Evolutionary conservation across 495 filamentous ascomycete genomes (phyloP).

Genomic region (Aspergillus cavernicola): DNA sequence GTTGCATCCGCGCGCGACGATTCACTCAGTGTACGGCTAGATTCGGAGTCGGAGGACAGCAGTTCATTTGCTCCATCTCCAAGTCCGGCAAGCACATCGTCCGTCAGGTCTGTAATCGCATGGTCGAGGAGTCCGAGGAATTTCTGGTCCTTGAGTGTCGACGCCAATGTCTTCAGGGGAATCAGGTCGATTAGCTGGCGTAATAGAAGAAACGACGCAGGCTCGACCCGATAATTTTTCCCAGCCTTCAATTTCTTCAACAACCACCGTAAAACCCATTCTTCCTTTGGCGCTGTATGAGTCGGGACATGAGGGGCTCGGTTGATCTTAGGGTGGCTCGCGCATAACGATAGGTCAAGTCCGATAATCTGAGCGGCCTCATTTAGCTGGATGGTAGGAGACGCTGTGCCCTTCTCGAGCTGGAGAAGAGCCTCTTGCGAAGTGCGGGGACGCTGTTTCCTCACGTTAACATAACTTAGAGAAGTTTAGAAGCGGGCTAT

Average conservation of each 20-base stretch:
- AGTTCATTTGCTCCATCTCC: slow-evolving; percentile 23
- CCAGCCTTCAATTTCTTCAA: slow-evolving; percentile 54
- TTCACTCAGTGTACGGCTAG: slow-evolving; percentile 39
- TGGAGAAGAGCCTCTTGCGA: slow-evolving; percentile 49
- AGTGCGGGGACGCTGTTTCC: slow-evolving; percentile 35
- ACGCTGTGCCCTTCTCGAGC: slow-evolving; percentile 47
- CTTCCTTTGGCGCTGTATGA: slow-evolving; percentile 48
- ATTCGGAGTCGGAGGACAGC: slow-evolving; percentile 31
- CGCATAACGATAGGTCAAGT: slow-evolving; percentile 38
- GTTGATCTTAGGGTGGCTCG: slow-evolving; percentile 32
- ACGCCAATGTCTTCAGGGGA: slow-evolving; percentile 42
- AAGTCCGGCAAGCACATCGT: slow-evolving; percentile 31
- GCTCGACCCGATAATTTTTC: slow-evolving; percentile 42
- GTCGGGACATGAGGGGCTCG: slow-evolving; percentile 23
- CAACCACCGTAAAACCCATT: slow-evolving; percentile 67
- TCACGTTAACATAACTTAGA: slow-evolving; percentile 1
- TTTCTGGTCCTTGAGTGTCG: slow-evolving; percentile 47
- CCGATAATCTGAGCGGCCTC: slow-evolving; percentile 48
- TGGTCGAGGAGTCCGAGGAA: slow-evolving; percentile 43
- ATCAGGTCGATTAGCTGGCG: slow-evolving; percentile 44
- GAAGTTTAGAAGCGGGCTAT: background rate
- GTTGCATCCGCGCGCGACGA: slow-evolving; percentile 24
- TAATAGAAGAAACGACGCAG: slow-evolving; percentile 47
- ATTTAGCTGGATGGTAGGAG: slow-evolving; percentile 38
- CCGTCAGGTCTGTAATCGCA: slow-evolving; percentile 36